Conservation (phyloP, 2,329 filamentous ascomycete genomes). For the Sclerotinia sclerotiorum region DNA sequence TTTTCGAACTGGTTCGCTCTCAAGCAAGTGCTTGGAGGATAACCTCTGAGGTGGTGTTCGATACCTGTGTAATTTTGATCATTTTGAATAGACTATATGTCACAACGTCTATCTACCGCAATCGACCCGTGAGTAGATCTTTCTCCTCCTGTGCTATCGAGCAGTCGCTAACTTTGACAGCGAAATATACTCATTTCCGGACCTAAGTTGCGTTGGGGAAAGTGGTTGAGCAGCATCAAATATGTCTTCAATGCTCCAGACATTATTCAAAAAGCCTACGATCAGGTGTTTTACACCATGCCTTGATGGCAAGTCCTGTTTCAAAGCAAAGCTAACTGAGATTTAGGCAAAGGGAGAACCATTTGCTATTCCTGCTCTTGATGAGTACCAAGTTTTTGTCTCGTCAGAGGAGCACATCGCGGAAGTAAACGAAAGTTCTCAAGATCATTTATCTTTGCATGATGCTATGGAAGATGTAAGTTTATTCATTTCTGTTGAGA, state of each 20-base stretch:
- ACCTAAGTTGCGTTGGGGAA: background rate
- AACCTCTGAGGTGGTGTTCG: background rate
- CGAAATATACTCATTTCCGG: background rate
- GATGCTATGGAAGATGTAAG: constrained; percentile 7
- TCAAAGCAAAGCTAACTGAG: background rate
- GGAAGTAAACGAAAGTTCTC: background rate
- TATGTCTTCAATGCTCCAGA: background rate
- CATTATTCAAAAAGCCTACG: background rate
- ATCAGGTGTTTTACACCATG: background rate
- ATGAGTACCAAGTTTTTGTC: constrained; percentile 2
- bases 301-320: background rate
- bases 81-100: background rate
- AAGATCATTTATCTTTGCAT: background rate
- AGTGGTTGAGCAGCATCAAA: constrained; percentile 4
- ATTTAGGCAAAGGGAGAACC: background rate
- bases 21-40: constrained; percentile 5
- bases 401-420: background rate
- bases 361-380: constrained; percentile 1
- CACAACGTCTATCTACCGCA: constrained; percentile 1
- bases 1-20: background rate
- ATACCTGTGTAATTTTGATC: constrained; percentile 1
- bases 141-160: background rate
- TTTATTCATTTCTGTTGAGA: background rate
- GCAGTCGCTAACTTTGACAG: background rate
- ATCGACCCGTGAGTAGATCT: background rate